Conservation (phyloP, 164 flowering plant species). For the Liquidambar formosana region DNA sequence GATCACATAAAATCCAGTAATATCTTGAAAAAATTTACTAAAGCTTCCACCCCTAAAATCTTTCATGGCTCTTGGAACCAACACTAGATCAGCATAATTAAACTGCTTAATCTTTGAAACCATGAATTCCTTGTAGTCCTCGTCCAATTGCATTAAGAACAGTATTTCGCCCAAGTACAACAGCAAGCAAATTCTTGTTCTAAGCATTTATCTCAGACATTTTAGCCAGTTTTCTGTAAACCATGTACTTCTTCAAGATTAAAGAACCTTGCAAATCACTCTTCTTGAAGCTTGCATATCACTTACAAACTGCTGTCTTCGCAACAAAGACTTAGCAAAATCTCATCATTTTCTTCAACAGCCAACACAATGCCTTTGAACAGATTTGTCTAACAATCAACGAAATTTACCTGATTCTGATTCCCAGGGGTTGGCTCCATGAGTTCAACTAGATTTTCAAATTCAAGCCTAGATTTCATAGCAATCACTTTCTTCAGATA, state of each 20-base stretch:
- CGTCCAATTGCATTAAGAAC: slow-evolving; percentile 73
- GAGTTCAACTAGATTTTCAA: slow-evolving; percentile 64
- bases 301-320: slow-evolving; percentile 90
- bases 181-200: slow-evolving; percentile 64
- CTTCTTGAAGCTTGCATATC: slow-evolving; percentile 87
- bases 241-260: slow-evolving; percentile 83
- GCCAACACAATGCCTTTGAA: slow-evolving; percentile 91
- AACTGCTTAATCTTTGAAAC: slow-evolving; percentile 76
- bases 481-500: slow-evolving; percentile 80
- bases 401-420: slow-evolving; percentile 50
- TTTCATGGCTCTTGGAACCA: slow-evolving; percentile 79
- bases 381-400: slow-evolving; percentile 75
- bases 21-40: slow-evolving; percentile 73
- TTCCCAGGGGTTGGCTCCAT: slow-evolving; percentile 46
- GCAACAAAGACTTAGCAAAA: slow-evolving; percentile 68
- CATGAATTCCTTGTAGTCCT: slow-evolving; percentile 89
- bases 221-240: slow-evolving; percentile 60
- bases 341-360: slow-evolving; percentile 76
- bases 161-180: slow-evolving; percentile 82
- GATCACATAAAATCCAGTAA: slow-evolving; percentile 87
- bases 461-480: slow-evolving; percentile 74
- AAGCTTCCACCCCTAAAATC: slow-evolving; percentile 83
- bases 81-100: slow-evolving; percentile 74
- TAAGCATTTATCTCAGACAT: slow-evolving; percentile 79
- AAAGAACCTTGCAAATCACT: slow-evolving; percentile 70